phyloP scores from a whole-genome alignment of 208 protist genomes.

The Tritrichomonas musculus region DNA sequence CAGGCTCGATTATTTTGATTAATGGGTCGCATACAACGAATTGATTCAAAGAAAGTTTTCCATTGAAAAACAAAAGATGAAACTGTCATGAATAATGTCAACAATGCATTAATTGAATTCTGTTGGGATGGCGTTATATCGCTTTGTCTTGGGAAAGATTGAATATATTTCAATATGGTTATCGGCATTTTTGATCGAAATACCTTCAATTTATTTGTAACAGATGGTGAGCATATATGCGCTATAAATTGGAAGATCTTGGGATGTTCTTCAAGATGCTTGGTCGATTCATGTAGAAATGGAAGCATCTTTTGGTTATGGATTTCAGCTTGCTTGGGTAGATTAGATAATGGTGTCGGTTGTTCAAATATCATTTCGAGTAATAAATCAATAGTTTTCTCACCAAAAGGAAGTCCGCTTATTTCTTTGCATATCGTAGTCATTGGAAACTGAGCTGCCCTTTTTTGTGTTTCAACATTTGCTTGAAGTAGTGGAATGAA shows the following conservation, averaged over 20 bases:
- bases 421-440: not conserved
- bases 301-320: constrained; percentile 22
- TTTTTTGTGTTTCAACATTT: not conserved
- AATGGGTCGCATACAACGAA: not conserved
- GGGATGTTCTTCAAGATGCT: not conserved
- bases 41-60: constrained; percentile 17
- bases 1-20: not conserved
- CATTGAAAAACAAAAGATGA: constrained; percentile 23
- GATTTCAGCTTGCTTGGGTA: not conserved
- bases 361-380: not conserved
- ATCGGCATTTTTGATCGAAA: constrained; percentile 7
- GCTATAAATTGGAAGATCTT: not conserved
- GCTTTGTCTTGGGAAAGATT: not conserved
- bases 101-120: not conserved
- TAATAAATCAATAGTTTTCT: not conserved
- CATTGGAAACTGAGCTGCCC: not conserved
- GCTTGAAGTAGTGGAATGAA: not conserved
- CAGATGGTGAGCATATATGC: not conserved
- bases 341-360: not conserved
- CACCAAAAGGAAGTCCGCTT: not conserved
- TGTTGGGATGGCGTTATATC: not conserved
- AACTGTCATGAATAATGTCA: not conserved
- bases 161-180: constrained; percentile 3
- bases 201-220: constrained; percentile 26
- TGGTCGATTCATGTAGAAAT: not conserved